phyloP scores from a whole-genome alignment of 1,284 basidiomycete species.

The Ganoderma lingzhi region DNA sequence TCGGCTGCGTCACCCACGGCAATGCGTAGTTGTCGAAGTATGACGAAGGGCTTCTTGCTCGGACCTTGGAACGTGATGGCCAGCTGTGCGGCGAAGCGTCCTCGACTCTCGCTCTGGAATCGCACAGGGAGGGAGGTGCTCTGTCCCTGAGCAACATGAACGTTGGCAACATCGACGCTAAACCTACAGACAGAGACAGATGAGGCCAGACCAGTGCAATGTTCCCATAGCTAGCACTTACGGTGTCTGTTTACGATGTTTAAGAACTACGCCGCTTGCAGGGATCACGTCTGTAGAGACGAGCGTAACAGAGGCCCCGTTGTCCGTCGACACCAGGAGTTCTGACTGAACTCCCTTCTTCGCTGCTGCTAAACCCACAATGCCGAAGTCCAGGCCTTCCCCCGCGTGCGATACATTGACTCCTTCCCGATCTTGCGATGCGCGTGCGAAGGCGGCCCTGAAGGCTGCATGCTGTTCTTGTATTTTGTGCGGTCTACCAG shows the following conservation, averaged over 20 bases:
- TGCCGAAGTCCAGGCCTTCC: conserved; percentile 44
- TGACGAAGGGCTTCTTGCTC: conserved; percentile 41
- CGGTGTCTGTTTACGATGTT: background rate
- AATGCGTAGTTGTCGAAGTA: conserved; percentile 43
- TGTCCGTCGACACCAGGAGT: background rate
- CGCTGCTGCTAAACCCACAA: conserved; percentile 41
- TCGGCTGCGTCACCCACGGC: conserved; percentile 51
- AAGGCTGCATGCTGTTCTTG: conserved; percentile 26
- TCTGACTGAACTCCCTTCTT: conserved; percentile 32
- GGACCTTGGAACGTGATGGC: conserved; percentile 47
- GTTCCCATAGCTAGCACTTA: background rate
- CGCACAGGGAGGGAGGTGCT: conserved; percentile 39
- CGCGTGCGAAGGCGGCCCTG: conserved; percentile 36
- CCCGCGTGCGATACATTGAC: conserved; percentile 30
- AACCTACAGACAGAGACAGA: conserved; percentile 1
- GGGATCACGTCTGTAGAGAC: background rate
- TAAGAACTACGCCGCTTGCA: background rate
- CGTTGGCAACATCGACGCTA: background rate
- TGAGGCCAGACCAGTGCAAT: background rate
- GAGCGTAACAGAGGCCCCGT: background rate
- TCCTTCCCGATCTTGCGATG: conserved; percentile 36
- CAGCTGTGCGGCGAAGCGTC: conserved; percentile 53
- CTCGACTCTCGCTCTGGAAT: conserved; percentile 49
- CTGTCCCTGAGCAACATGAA: background rate
- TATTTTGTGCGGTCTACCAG: conserved; percentile 11